A percentile compares a stretch with the other conserved stretches of the same genome.
Evolutionary conservation across 345 rosid species (phyloP).

Genomic region (Eucalyptus sideroxylon): DNA sequence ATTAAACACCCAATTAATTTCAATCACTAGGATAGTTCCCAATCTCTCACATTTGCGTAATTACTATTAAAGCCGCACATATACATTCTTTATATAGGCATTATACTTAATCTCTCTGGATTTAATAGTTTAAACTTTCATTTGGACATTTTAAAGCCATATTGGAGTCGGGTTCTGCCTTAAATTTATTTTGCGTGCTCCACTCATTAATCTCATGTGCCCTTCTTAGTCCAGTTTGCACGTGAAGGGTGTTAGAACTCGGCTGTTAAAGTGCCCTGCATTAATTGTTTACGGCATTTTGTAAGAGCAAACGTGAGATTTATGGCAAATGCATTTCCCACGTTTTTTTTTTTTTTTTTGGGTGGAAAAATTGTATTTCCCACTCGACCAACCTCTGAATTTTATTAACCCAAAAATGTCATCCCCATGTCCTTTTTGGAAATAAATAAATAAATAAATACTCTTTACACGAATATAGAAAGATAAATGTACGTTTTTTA

Average conservation of each 20-base stretch:
- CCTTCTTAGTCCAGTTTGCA: background rate
- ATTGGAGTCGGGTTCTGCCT: background rate
- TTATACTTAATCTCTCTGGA: background rate
- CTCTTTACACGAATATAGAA: background rate
- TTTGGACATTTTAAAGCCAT: background rate
- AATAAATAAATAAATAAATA: background rate
- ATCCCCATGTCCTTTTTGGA: background rate
- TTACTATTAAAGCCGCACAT: background rate
- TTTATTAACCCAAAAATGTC: background rate
- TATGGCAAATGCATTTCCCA: background rate
- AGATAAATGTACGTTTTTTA: background rate
- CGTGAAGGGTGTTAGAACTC: background rate
- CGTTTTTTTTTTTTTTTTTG: background rate
- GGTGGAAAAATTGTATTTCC: background rate
- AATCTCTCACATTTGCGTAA: background rate
- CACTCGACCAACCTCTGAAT: background rate
- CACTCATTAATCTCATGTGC: background rate
- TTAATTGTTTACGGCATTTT: background rate
- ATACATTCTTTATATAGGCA: background rate
- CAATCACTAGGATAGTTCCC: background rate
- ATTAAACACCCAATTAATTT: background rate
- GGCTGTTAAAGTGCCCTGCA: background rate
- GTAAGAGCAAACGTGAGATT: background rate
- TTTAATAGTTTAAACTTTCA: background rate
- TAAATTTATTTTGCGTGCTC: background rate